These are phyloP conservation scores for Trypanosoma congolense DNA, from an alignment of 208 protist species.

Conservation along the genomic window DNA sequence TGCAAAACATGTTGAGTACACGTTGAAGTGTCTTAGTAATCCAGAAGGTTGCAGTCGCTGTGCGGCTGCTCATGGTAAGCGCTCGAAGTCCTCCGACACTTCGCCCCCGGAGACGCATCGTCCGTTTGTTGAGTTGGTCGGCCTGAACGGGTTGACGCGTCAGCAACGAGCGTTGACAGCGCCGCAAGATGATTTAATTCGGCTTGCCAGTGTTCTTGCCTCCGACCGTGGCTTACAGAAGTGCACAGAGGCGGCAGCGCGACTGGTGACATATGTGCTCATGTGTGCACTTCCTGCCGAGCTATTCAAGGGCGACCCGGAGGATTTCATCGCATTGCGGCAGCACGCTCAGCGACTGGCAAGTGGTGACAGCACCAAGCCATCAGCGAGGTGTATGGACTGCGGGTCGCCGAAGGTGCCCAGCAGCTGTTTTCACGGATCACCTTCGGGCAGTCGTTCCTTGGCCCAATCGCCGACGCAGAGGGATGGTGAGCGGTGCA, in stretches of 20 bases:
- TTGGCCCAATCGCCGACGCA: no score
- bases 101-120: no score
- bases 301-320: slow-evolving; percentile 40
- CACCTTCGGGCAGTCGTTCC: no score
- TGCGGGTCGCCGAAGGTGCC: no score
- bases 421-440: no score
- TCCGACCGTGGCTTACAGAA: slow-evolving; percentile 23
- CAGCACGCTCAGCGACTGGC: not conserved
- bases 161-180: slow-evolving; percentile 6
- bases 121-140: no score
- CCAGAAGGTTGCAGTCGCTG: not conserved
- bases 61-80: no score
- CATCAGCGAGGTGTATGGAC: no score
- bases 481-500: no score
- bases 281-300: slow-evolving; percentile 36
- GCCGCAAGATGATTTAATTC: slow-evolving; percentile 12
- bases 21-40: slow-evolving; percentile 1
- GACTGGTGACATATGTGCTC: slow-evolving; percentile 32
- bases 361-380: no score
- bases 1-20: not conserved
- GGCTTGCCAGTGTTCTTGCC: slow-evolving; percentile 19
- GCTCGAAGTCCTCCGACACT: no score
- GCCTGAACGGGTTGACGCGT: slow-evolving; percentile 6
- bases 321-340: slow-evolving; percentile 21
- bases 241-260: slow-evolving; percentile 24